phyloP scores from a whole-genome alignment of 495 filamentous ascomycete species.

The Cladorrhinum samala region DNA sequence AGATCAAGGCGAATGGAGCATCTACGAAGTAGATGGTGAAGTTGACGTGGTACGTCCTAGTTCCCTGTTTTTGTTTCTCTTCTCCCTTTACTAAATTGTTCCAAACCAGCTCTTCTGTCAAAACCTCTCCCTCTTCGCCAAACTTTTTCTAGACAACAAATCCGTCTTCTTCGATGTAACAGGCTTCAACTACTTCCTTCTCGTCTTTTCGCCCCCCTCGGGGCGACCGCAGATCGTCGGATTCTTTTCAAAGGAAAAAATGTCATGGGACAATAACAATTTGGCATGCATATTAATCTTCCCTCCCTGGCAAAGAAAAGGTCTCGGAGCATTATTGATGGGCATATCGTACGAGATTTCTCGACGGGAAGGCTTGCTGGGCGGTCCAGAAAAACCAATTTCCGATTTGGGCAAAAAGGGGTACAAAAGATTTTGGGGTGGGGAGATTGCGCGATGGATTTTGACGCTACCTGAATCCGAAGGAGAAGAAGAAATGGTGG shows the following conservation, averaged over 20 bases:
- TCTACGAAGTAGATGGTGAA: conserved; percentile 92
- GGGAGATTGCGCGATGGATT: conserved; percentile 62
- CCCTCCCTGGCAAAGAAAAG: conserved; percentile 88
- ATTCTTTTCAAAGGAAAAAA: conserved; percentile 98
- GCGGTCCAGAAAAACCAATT: conserved; percentile 89
- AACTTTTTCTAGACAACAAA: conserved; percentile 96
- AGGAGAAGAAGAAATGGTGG: conserved; percentile 23
- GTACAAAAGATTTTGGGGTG: conserved; percentile 79
- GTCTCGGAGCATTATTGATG: conserved; percentile 85
- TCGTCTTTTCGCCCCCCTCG: conserved; percentile 55
- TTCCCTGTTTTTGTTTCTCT: background rate
- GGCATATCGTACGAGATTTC: conserved; percentile 89
- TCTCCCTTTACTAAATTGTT: background rate
- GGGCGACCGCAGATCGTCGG: conserved; percentile 63
- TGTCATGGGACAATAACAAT: conserved; percentile 98
- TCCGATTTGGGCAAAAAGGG: conserved; percentile 74
- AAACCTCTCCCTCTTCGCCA: conserved; percentile 94
- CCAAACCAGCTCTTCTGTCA: conserved; percentile 73
- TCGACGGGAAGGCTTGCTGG: conserved; percentile 74
- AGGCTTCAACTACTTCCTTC: conserved; percentile 91
- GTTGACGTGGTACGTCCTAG: conserved; percentile 56
- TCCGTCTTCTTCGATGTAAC: conserved; percentile 96
- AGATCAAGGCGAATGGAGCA: conserved; percentile 48
- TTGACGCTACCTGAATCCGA: conserved; percentile 39
- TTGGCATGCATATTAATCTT: conserved; percentile 95